Base-by-base conservation (phyloP, 2,329 filamentous ascomycete species). In the Daldinia eschscholtzii region DNA sequence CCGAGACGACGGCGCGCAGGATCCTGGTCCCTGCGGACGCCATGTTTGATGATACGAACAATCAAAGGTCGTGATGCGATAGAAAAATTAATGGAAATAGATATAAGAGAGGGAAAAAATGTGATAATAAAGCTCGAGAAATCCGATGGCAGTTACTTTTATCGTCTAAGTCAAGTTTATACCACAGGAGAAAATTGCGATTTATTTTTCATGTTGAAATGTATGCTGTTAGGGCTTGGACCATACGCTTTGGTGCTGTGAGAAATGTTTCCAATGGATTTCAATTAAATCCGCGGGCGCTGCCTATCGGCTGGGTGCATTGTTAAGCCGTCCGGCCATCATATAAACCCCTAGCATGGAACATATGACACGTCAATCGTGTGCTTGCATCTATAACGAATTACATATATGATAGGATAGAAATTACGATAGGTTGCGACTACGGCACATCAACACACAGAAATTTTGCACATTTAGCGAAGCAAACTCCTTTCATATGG, bases 1-100 rank as follows among this genome's bases (percentile, higher is more conserved):
- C 42, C 6, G 71, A 37, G 3, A 50, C 50, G 13, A 64, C 41
- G 15, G 66, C 64, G 7, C 71, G 71, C 12, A 18, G 26, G 28
- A 23, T 18, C 46, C 42, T 66, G 9, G 18, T 33, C 18, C 48
- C 37, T 1, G 44, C 26, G 12, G 59, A 53, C 42, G 59, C 48
- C 67, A 69, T 69, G 15, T 23, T 44, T 42, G 9, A 44, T 23
- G 55, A 39, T 26, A 28, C n/a, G 26, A 20, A 15, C 20, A 35
- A 26, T 15, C 15, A 1, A n/a, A 48, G 23, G 23, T 4, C 23
- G 4, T 48, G 23, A 7, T 48, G 13, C 10, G 15, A 48, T 28
- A 28, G 15, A 20, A n/a, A 30, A 53, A 12, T 6, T 3, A n/a
- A 41, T 20, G 13, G 26, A 18, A 56, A 13, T 1, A 57, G n/a